These are phyloP conservation scores for Scleroderma bovista DNA, from an alignment of 768 basidiomycete species.

Conservation along the genomic window DNA sequence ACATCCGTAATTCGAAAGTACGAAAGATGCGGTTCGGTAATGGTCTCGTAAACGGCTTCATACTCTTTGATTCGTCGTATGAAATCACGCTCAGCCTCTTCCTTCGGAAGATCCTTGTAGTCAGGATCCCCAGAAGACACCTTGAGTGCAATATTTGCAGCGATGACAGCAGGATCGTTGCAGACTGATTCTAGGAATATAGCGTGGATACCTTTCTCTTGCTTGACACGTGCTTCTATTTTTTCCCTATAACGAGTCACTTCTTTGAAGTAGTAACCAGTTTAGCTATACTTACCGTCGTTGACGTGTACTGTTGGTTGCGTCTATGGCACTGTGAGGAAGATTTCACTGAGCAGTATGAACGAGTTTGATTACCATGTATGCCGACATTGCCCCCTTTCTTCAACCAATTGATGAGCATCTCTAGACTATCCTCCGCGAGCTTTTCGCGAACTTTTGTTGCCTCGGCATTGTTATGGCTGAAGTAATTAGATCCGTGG, in stretches of 20 bases:
- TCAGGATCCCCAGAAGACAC: constrained; percentile 96
- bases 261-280: neutral
- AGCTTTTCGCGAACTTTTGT: constrained; percentile 73
- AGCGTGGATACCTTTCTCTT: constrained; percentile 80
- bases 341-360: neutral
- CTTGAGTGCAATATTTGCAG: constrained; percentile 94
- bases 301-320: constrained; percentile 83
- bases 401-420: constrained; percentile 92
- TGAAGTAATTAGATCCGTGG: constrained; percentile 88
- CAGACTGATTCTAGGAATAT: constrained; percentile 96
- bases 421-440: constrained; percentile 89
- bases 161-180: constrained; percentile 90
- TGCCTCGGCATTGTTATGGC: constrained; percentile 76
- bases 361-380: constrained; percentile 56
- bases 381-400: constrained; percentile 96
- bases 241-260: constrained; percentile 49
- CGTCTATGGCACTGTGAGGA: constrained; percentile 51
- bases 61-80: constrained; percentile 87
- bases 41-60: constrained; percentile 92
- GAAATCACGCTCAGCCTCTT: constrained; percentile 88
- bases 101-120: constrained; percentile 83
- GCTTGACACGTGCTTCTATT: constrained; percentile 76
- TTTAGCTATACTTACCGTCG: constrained; percentile 50
- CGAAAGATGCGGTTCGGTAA: constrained; percentile 85
- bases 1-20: constrained; percentile 93